phyloP scores from a whole-genome alignment of 257 asterid genomes.

The Solanum gracilifrons region DNA sequence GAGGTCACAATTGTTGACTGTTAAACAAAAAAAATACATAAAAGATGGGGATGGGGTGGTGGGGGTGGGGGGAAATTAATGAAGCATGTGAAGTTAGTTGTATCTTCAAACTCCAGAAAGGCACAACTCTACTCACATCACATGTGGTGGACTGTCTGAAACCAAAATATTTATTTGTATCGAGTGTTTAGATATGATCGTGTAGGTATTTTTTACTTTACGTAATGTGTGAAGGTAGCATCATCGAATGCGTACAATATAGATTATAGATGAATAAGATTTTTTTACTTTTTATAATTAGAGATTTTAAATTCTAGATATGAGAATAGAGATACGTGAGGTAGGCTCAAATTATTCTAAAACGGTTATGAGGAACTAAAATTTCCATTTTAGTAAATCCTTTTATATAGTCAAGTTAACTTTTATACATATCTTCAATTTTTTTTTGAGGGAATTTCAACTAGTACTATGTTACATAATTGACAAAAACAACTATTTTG shows the following conservation, averaged over 20 bases:
- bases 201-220: no score
- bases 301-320: fast-evolving
- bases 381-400: not conserved
- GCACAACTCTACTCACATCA: not conserved
- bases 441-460: not conserved
- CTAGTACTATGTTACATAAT: not conserved
- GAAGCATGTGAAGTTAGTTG: not conserved
- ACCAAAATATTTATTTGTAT: not conserved
- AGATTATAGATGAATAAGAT: not conserved
- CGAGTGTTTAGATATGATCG: fast-evolving
- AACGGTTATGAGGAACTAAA: not conserved
- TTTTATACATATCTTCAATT: not conserved
- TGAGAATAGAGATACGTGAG: not conserved
- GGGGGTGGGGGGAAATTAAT: not conserved
- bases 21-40: not conserved
- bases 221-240: not conserved
- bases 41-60: not conserved
- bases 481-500: not conserved
- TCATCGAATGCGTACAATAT: not conserved
- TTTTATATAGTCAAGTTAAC: not conserved
- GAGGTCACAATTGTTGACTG: not conserved
- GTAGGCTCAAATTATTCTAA: not conserved
- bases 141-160: not conserved
- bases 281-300: no score
- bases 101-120: not conserved